These are phyloP conservation scores for Ilyonectria mors-panacis DNA, from an alignment of 2,329 filamentous ascomycete species.

Conservation along the genomic window DNA sequence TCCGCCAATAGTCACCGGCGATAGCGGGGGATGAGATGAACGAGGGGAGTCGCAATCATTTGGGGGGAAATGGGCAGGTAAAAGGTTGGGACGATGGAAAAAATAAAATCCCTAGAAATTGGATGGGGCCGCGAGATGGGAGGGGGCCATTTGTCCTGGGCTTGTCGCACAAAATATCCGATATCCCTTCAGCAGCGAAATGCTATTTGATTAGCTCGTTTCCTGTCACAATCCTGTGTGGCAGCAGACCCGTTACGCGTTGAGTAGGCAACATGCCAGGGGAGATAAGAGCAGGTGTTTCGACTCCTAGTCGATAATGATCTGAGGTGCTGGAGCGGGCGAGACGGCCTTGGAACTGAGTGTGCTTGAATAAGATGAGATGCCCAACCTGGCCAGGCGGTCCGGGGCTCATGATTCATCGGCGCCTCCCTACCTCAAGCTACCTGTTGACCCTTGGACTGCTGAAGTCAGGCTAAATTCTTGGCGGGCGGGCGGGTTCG, in stretches of 20 bases:
- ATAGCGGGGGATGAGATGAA: conserved; percentile 19
- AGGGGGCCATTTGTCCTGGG: conserved; percentile 10
- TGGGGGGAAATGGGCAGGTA: conserved; percentile 24
- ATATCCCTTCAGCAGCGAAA: conserved; percentile 14
- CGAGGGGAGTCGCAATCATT: conserved; percentile 18
- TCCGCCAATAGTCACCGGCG: conserved; percentile 16
- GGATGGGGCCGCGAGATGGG: conserved; percentile 12
- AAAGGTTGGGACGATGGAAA: conserved; percentile 4
- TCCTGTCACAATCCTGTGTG: conserved; percentile 3
- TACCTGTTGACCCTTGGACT: conserved; percentile 17
- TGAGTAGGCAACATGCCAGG: conserved; percentile 25
- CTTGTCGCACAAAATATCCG: conserved; percentile 18
- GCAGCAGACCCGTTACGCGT: conserved; percentile 16
- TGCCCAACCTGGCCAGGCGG: conserved; percentile 22
- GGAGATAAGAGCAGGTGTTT: conserved; percentile 24
- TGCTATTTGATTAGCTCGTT: conserved; percentile 13
- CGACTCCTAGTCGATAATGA: conserved; percentile 19
- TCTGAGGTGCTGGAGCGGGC: conserved; percentile 19
- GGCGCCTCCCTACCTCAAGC: background rate
- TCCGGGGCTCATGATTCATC: conserved; percentile 16
- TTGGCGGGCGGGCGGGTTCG: conserved; percentile 15
- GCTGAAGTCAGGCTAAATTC: conserved; percentile 26
- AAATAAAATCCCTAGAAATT: conserved; percentile 7
- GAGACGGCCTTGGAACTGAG: conserved; percentile 20
- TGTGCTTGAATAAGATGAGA: conserved; percentile 20